Percentiles rank a stretch among this genome's conserved stretches.
phyloP scores from a whole-genome alignment of 2,329 filamentous ascomycete genomes.

The Juglanconis oblonga region DNA sequence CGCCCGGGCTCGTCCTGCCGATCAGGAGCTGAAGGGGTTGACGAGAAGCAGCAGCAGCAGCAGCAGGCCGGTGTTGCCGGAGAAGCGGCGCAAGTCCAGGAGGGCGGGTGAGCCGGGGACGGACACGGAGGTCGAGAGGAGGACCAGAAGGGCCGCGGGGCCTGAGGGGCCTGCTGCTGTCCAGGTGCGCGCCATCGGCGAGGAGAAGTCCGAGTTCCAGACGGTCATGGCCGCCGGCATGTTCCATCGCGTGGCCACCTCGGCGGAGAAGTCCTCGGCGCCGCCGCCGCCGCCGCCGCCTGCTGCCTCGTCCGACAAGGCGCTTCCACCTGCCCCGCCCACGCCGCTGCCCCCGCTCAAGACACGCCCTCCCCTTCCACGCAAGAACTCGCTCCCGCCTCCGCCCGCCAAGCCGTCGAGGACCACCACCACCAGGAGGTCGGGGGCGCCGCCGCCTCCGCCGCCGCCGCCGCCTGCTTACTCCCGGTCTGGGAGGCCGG shows the following conservation, averaged over 20 bases:
- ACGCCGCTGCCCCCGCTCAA: background rate
- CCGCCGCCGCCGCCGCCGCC: background rate
- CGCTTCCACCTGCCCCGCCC: background rate
- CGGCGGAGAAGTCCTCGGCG: background rate
- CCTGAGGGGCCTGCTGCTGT: background rate
- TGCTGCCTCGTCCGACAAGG: background rate
- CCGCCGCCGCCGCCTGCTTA: no score
- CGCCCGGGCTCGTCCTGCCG: constrained; percentile 4
- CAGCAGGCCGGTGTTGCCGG: background rate
- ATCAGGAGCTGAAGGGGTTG: background rate
- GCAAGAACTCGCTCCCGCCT: background rate
- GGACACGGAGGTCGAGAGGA: background rate
- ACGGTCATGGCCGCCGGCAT: background rate
- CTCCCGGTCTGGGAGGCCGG: background rate
- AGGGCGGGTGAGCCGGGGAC: background rate
- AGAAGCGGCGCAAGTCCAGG: background rate
- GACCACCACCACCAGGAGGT: background rate
- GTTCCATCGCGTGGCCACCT: no score
- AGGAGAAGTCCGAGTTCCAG: background rate
- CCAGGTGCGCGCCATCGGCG: background rate
- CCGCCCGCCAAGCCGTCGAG: background rate
- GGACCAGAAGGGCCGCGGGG: background rate
- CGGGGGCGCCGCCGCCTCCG: background rate
- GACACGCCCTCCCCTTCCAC: background rate
- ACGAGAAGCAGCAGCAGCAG: background rate